These are phyloP conservation scores for Torulaspora delbrueckii DNA, from an alignment of 805 yeast genomes.

Conservation along the genomic window DNA sequence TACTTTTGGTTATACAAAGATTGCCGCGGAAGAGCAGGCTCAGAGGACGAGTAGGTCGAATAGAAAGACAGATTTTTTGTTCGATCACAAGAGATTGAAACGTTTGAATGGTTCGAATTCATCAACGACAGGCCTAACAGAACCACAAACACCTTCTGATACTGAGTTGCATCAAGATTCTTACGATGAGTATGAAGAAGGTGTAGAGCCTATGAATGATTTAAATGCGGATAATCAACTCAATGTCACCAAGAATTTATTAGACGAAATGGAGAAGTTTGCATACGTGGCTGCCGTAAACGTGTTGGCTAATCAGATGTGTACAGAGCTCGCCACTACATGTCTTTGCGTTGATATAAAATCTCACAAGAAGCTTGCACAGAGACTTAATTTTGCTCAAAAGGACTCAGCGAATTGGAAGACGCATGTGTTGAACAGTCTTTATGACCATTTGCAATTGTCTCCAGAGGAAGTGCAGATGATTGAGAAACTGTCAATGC, in stretches of 20 bases:
- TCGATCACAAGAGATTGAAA: conserved; percentile 37
- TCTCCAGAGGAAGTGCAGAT: conserved; percentile 70
- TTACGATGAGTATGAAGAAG: conserved; percentile 40
- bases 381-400: conserved; percentile 60
- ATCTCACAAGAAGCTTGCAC: conserved; percentile 46
- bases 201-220: conserved; percentile 33
- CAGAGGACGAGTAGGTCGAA: conserved; percentile 56
- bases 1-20: conserved; percentile 76
- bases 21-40: conserved; percentile 82
- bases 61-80: conserved; percentile 52
- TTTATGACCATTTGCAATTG: conserved; percentile 79
- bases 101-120: conserved; percentile 13
- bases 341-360: conserved; percentile 48
- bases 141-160: conserved; percentile 11
- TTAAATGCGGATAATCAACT: conserved; percentile 47
- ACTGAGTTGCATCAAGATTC: conserved; percentile 29
- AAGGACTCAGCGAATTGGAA: conserved; percentile 84
- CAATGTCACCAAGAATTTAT: conserved; percentile 71
- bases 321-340: conserved; percentile 64
- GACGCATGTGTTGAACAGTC: conserved; percentile 57
- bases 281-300: conserved; percentile 88
- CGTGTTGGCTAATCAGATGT: conserved; percentile 72
- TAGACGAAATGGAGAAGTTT: conserved; percentile 77
- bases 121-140: conserved; percentile 10
- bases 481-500: conserved; percentile 82